These are phyloP conservation scores for Yamadazyma akitaensis DNA, from an alignment of 805 yeast species.

Conservation along the genomic window DNA sequence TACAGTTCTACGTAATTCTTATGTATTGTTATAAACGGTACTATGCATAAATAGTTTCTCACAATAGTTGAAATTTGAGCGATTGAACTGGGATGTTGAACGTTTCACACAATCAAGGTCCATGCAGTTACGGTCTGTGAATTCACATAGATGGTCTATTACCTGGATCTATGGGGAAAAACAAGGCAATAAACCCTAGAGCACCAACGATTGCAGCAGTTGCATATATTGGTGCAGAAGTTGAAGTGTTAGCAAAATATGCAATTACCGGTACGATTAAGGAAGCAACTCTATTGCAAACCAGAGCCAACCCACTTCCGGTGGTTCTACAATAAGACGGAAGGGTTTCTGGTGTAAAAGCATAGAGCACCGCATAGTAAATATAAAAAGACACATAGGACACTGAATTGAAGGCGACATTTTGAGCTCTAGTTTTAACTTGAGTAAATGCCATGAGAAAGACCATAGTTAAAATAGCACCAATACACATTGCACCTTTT, in stretches of 20 bases:
- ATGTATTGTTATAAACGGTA: background rate
- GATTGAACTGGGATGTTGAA: no score
- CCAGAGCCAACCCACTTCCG: conserved; percentile 33
- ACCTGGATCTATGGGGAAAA: conserved; percentile 34
- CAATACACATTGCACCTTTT: conserved; percentile 54
- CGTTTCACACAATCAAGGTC: no score
- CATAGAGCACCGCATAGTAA: conserved; percentile 34
- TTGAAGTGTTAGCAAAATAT: conserved; percentile 24
- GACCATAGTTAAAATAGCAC: conserved; percentile 53
- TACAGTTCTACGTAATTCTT: no score
- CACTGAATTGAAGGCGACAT: conserved; percentile 46
- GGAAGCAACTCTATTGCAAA: conserved; percentile 31
- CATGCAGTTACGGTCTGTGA: no score
- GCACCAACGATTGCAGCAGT: conserved; percentile 34
- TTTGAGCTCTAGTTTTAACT: conserved; percentile 45
- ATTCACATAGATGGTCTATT: background rate
- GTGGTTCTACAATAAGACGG: conserved; percentile 35
- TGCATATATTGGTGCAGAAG: conserved; percentile 34
- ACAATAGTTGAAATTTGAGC: no score
- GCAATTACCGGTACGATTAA: conserved; percentile 39
- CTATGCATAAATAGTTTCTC: no score
- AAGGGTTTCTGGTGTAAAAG: conserved; percentile 38
- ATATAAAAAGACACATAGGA: conserved; percentile 41
- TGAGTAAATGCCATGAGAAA: conserved; percentile 60
- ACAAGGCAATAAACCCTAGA: conserved; percentile 29